phyloP scores from a whole-genome alignment of 441 rosid genomes.

The Melastoma candidum region DNA sequence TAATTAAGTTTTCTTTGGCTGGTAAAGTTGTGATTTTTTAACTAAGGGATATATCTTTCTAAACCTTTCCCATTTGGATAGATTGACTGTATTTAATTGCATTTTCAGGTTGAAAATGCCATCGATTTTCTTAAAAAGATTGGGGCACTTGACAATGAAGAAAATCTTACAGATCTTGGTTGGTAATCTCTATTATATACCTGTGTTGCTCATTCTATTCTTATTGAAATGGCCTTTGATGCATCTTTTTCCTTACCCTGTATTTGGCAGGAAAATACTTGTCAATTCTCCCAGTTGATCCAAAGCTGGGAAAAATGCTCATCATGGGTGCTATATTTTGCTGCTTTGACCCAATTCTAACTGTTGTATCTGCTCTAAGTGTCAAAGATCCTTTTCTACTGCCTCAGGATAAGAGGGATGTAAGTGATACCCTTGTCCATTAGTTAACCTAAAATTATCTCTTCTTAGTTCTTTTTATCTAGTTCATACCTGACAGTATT shows the following conservation, averaged over 20 bases:
- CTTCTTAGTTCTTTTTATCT: neutral
- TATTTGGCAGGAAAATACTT: conserved; percentile 57
- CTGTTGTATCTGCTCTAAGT: conserved; percentile 95
- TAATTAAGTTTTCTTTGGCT: too few species aligned
- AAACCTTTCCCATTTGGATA: too few species aligned
- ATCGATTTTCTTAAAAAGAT: conserved; percentile 84
- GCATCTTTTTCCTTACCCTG: conserved; percentile 1
- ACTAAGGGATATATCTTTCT: too few species aligned
- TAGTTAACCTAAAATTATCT: conserved; percentile 6
- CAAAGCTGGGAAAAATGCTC: conserved; percentile 98
- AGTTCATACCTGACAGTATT: neutral
- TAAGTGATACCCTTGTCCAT: conserved; percentile 28
- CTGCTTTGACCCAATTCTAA: conserved; percentile 92
- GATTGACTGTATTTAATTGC: neutral
- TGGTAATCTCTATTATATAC: conserved; percentile 23
- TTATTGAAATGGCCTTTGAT: conserved; percentile 9
- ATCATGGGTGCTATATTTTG: conserved; percentile 91
- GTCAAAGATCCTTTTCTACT: conserved; percentile 98
- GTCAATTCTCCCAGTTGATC: conserved; percentile 96
- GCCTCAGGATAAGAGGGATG: conserved; percentile 98
- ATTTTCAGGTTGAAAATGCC: conserved; percentile 87
- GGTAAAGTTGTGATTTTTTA: too few species aligned
- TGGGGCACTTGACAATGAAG: conserved; percentile 84
- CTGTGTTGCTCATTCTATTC: conserved; percentile 8
- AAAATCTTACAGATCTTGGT: conserved; percentile 94